A percentile compares a stretch with the other conserved stretches of the same genome.
These are phyloP conservation scores for Millerozyma acaciae DNA, from an alignment of 805 yeast species.

Conservation along the genomic window DNA sequence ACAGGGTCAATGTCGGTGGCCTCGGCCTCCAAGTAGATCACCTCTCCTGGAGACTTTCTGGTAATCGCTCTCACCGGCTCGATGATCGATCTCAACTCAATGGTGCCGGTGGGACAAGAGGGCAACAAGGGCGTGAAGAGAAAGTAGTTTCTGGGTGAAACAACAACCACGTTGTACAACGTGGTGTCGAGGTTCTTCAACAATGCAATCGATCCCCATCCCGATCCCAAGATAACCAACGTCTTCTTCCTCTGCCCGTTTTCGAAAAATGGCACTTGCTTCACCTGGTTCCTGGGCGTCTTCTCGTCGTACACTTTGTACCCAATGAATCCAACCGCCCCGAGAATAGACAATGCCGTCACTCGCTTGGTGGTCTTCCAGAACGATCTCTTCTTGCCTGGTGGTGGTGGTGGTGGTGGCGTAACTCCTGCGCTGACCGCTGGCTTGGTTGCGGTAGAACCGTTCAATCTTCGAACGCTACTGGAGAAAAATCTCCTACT, in stretches of 20 bases:
- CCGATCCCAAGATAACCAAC: conserved; percentile 80
- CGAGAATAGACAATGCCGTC: conserved; percentile 49
- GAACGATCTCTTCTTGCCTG: conserved; percentile 9
- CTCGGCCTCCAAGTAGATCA: conserved; percentile 83
- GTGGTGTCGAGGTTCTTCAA: conserved; percentile 82
- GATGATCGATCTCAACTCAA: conserved; percentile 84
- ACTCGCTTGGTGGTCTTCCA: conserved; percentile 48
- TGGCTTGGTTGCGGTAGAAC: neutral
- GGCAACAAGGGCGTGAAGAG: conserved; percentile 95
- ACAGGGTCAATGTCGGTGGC: conserved; percentile 79
- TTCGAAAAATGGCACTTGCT: conserved; percentile 53
- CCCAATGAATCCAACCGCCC: conserved; percentile 45
- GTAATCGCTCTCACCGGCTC: conserved; percentile 90
- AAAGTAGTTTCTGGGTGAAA: conserved; percentile 93
- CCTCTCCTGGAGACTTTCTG: conserved; percentile 74
- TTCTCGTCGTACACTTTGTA: conserved; percentile 63
- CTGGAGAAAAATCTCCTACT: conserved; percentile 10
- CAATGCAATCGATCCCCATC: conserved; percentile 91
- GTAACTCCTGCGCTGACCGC: neutral
- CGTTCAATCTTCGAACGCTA: conserved; percentile 6
- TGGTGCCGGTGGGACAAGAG: conserved; percentile 91
- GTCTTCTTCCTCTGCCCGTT: conserved; percentile 65
- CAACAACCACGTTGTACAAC: conserved; percentile 81
- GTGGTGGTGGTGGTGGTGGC: conserved; percentile 3
- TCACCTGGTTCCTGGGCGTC: conserved; percentile 55